These are phyloP conservation scores for Calonectria naviculata DNA, from an alignment of 2,329 filamentous ascomycete genomes.

Conservation along the genomic window DNA sequence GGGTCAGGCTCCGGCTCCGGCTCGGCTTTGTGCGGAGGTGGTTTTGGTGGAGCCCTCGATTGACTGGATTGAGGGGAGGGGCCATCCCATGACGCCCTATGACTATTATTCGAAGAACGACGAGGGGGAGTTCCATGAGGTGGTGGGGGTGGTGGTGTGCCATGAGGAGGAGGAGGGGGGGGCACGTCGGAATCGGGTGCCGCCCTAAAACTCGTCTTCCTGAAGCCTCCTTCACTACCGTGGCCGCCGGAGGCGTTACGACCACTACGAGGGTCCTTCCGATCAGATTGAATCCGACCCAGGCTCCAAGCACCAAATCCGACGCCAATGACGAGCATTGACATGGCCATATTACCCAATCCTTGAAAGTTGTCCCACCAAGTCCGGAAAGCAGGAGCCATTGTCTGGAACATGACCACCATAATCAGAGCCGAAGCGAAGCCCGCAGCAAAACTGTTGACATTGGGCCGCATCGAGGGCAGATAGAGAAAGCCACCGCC, in stretches of 20 bases:
- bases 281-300: constrained; percentile 51
- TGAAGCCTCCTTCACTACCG: constrained; percentile 43
- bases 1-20: constrained; percentile 34
- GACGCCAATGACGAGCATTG: constrained; percentile 77
- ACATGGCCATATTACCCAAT: constrained; percentile 78
- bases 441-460: constrained; percentile 92
- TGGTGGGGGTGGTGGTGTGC: constrained; percentile 51
- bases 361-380: constrained; percentile 80
- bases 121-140: constrained; percentile 43
- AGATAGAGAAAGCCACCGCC: constrained; percentile 93
- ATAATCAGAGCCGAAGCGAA: constrained; percentile 80
- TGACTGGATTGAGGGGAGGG: constrained; percentile 40
- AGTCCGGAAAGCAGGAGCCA: constrained; percentile 77
- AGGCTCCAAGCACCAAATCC: constrained; percentile 81
- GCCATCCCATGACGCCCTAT: constrained; percentile 50
- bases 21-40: constrained; percentile 29
- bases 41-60: constrained; percentile 32
- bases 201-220: constrained; percentile 43
- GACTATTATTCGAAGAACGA: constrained; percentile 42
- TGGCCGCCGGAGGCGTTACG: constrained; percentile 32
- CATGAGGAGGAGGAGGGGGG: constrained; percentile 45
- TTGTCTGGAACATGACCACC: constrained; percentile 77
- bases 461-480: constrained; percentile 86
- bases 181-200: constrained; percentile 44
- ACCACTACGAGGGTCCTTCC: constrained; percentile 30